phyloP scores from a whole-genome alignment of 768 basidiomycete genomes.

The Chlorophyllum brunneum region DNA sequence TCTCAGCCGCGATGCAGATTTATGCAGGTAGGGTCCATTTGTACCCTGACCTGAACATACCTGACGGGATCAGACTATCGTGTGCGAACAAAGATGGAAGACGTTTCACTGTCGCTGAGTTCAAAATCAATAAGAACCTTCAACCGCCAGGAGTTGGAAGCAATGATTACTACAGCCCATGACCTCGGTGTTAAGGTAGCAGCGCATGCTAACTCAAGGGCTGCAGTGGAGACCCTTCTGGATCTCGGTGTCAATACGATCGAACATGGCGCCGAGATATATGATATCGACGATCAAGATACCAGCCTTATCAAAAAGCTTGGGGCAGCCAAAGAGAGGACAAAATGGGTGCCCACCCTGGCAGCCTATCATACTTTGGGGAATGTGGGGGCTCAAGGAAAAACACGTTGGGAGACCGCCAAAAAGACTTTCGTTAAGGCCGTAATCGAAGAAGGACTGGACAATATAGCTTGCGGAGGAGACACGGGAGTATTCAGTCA shows the following conservation, averaged over 20 bases:
- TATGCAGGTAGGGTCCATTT: conserved; percentile 40
- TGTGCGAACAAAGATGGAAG: conserved; percentile 39
- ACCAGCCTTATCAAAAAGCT: conserved; percentile 24
- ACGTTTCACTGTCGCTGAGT: conserved; percentile 34
- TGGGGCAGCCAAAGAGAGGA: conserved; percentile 21
- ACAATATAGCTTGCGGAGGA: conserved; percentile 56
- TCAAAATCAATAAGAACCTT: conserved; percentile 40
- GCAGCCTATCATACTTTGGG: conserved; percentile 38
- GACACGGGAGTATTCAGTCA: conserved; percentile 65
- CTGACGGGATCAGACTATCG: conserved; percentile 42
- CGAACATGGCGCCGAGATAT: conserved; percentile 48
- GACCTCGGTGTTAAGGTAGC: conserved; percentile 52
- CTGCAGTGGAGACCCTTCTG: conserved; percentile 30
- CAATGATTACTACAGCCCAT: conserved; percentile 51
- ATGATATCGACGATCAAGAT: conserved; percentile 17
- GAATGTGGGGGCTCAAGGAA: conserved; percentile 14
- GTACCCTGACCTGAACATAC: conserved; percentile 4
- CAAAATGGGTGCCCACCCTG: conserved; percentile 59
- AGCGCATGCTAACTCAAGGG: conserved; percentile 42
- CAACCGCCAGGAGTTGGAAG: conserved; percentile 37
- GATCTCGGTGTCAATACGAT: conserved; percentile 46
- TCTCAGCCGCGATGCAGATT: conserved; percentile 34
- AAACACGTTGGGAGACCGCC: conserved; percentile 34
- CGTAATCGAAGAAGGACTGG: conserved; percentile 28
- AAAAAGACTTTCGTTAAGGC: conserved; percentile 40